Base-by-base conservation (phyloP, 2,329 filamentous ascomycete genomes). In the Huntiella decipiens region DNA sequence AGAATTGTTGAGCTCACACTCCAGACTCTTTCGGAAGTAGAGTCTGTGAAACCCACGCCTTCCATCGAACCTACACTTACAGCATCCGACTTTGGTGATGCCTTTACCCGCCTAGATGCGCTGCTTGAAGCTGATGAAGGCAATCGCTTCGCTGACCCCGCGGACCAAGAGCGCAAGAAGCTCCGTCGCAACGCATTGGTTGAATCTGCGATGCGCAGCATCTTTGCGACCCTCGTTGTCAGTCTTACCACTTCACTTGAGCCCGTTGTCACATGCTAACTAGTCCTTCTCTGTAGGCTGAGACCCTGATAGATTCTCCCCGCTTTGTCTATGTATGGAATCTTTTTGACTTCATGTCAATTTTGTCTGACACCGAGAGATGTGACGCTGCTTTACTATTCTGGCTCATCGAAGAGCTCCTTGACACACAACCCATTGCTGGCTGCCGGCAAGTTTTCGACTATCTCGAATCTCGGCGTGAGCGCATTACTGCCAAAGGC, bases 381-480 rank as follows among this genome's bases (percentile, higher is more conserved):
- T 77, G 67, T 58, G 86, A 94, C 52, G 76, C 84, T 0, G 82
- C 81, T 13, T 67, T 98, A 6, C 70, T 91, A 5, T 86, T 94
- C 56, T 87, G 83, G 73, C 74, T 98, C 12, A 77, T 95, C 15
- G 91, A 99, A 59, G 91, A 96, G 61, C 73, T 98, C 1, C 71
- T 98, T 19, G 92, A 98, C 60, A 94, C 86, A 56, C 88, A 98
- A 60, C 94, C 87, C 0, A 93, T 95, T 37, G 74, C 85, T 17
- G 87, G 84, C 31, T 98, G 91, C 58, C 79, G 86, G 50, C 82
- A 75, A 51, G 81, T 96, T 11, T 96, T 98, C 58, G 86, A 93
- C 57, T 98, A 87, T 56, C 72, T 98, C 38, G 92, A 98, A 60
- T 95, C 91, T 16, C 74, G 92, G 49, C 75, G 91, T 56, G 87